Evolutionary conservation across 2,329 filamentous ascomycete species (phyloP).

Genomic region (Colletotrichum cuscutae): DNA sequence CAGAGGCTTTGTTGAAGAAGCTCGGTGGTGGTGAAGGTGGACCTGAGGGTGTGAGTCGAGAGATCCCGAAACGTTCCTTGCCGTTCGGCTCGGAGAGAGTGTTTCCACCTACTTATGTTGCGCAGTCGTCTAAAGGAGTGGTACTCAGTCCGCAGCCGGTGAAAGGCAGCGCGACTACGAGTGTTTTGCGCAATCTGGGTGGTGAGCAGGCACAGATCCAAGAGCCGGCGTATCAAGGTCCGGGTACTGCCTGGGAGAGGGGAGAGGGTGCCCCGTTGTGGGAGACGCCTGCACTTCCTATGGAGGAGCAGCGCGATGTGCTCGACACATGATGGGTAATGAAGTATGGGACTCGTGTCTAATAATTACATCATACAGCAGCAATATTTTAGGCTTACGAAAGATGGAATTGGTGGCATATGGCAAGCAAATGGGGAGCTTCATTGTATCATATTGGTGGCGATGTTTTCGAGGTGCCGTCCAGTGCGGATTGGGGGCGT

Average conservation of each 20-base stretch:
- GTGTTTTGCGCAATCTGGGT: conserved; percentile 46
- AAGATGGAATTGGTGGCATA: neutral
- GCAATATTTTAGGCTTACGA: conserved; percentile 6
- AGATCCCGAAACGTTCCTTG: conserved; percentile 60
- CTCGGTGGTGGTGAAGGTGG: conserved; percentile 51
- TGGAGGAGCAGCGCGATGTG: conserved; percentile 53
- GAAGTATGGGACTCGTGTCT: conserved; percentile 14
- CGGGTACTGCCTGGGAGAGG: conserved; percentile 63
- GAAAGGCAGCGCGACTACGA: conserved; percentile 50
- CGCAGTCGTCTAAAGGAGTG: conserved; percentile 45
- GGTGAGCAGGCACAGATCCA: conserved; percentile 44
- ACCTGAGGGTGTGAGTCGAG: conserved; percentile 45
- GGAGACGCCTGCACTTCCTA: conserved; percentile 51
- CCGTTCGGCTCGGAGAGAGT: conserved; percentile 64
- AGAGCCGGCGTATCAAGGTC: conserved; percentile 60
- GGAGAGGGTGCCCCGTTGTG: conserved; percentile 52
- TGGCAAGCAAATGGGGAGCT: neutral
- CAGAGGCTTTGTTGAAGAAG: conserved; percentile 67
- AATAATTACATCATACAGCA: conserved; percentile 23
- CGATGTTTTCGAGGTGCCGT: neutral
- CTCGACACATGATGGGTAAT: conserved; percentile 46
- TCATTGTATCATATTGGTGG: conserved; percentile 8
- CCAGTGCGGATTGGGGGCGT: neutral
- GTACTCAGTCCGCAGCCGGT: conserved; percentile 55
- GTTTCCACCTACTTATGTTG: conserved; percentile 56